Evolutionary conservation across 345 rosid species (phyloP).

Genomic region (Brassica juncea): DNA sequence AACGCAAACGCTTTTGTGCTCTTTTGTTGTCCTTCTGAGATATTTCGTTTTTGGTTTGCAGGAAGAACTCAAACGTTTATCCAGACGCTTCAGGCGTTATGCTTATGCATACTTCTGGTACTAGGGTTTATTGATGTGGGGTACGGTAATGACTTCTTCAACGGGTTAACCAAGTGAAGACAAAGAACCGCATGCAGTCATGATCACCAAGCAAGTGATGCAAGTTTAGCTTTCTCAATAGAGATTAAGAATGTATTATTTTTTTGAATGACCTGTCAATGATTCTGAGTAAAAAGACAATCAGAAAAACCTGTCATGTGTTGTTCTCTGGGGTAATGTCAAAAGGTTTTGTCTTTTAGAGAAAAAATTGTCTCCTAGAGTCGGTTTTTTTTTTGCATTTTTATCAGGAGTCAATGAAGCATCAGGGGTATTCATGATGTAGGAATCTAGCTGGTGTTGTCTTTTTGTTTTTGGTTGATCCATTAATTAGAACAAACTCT

Average conservation of each 20-base stretch:
- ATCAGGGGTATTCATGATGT: not conserved
- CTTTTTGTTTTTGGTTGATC: not conserved
- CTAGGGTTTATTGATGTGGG: conserved; percentile 61
- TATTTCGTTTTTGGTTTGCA: conserved; percentile 33
- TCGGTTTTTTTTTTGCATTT: not conserved
- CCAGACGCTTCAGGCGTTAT: conserved; percentile 44
- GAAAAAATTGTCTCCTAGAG: not conserved
- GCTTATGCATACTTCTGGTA: conserved; percentile 53
- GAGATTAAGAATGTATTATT: conserved; percentile 7
- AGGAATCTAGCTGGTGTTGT: not conserved
- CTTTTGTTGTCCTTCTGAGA: conserved; percentile 1
- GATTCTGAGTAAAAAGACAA: not conserved
- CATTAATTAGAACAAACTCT: not conserved
- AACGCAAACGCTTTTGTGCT: conserved; percentile 2
- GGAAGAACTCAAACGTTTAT: conserved; percentile 43
- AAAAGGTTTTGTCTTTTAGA: not conserved
- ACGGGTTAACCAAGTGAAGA: conserved; percentile 46
- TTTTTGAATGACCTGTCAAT: not conserved
- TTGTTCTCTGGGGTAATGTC: not conserved
- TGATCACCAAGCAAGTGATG: not conserved
- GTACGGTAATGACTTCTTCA: conserved; percentile 65
- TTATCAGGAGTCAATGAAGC: not conserved
- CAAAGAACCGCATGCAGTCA: not conserved
- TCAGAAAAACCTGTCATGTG: conserved; percentile 9
- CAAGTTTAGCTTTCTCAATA: conserved; percentile 10